Evolutionary conservation across 2,329 filamentous ascomycete species (phyloP).

Genomic region (Colletotrichum sp.): DNA sequence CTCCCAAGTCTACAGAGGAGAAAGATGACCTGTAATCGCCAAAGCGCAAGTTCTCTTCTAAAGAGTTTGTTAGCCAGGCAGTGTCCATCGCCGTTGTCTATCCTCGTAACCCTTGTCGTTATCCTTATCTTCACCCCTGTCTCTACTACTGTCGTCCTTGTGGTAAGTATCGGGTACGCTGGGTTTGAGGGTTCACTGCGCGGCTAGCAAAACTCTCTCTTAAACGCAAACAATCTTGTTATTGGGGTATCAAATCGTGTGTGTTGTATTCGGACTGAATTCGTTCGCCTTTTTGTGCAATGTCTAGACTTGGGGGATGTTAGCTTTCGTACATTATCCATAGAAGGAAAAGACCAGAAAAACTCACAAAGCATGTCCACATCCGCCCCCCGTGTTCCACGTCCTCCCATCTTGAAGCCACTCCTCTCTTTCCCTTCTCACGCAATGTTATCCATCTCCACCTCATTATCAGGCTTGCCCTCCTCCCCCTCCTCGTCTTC

Average conservation of each 20-base stretch:
- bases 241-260: constrained; percentile 18
- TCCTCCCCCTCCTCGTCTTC: background rate
- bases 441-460: constrained; percentile 12
- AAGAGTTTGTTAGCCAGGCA: no score
- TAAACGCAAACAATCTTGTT: background rate
- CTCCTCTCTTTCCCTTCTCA: background rate
- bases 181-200: no score
- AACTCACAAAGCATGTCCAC: constrained; percentile 13
- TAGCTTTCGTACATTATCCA: background rate
- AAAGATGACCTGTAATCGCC: background rate
- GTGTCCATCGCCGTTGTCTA: no score
- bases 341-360: no score
- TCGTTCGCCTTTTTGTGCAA: background rate
- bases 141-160: no score
- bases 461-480: background rate
- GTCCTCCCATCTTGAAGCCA: background rate
- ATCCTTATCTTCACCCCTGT: fast-evolving
- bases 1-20: background rate
- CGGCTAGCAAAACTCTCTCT: background rate
- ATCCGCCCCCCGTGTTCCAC: background rate
- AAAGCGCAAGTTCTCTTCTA: background rate
- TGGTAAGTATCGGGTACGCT: no score
- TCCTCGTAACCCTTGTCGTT: no score
- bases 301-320: background rate
- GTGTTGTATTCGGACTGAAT: background rate